A percentile compares a stretch with the other conserved stretches of the same genome.
These are phyloP conservation scores for Ampelomyces quisqualis DNA, from an alignment of 2,329 filamentous ascomycete genomes.

Conservation along the genomic window DNA sequence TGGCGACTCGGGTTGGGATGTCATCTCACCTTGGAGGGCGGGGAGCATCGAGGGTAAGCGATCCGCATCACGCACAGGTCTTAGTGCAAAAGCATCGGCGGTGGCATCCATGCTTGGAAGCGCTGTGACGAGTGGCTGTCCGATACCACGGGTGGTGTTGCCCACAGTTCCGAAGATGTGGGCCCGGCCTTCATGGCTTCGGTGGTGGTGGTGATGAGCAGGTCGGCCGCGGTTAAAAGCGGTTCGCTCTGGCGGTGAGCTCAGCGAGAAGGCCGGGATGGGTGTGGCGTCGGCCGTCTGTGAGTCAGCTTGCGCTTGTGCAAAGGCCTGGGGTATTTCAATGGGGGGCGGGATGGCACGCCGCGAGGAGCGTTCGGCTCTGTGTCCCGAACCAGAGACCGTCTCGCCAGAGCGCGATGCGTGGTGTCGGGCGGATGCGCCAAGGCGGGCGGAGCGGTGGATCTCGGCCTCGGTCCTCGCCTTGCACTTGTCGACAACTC, in stretches of 20 bases:
- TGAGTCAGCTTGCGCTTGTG: conserved; percentile 47
- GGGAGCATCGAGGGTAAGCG: conserved; percentile 82
- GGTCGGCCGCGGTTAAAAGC: conserved; percentile 60
- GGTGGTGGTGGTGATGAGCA: conserved; percentile 52
- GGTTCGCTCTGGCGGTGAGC: conserved; percentile 70
- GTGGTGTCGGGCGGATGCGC: conserved; percentile 43
- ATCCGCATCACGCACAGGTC: conserved; percentile 82
- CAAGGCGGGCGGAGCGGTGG: conserved; percentile 58
- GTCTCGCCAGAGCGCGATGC: conserved; percentile 45
- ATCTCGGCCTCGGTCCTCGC: conserved; percentile 81
- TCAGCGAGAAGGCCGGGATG: conserved; percentile 63
- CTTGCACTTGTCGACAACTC: conserved; percentile 87
- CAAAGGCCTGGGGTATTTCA: conserved; percentile 65
- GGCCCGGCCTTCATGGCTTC: conserved; percentile 51
- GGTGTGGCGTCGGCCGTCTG: conserved; percentile 62
- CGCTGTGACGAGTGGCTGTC: conserved; percentile 68
- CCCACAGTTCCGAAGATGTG: conserved; percentile 33
- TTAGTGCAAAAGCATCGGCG: conserved; percentile 69
- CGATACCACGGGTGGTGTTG: conserved; percentile 47
- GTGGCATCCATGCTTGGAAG: conserved; percentile 65
- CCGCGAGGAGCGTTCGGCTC: conserved; percentile 53
- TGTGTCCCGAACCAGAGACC: conserved; percentile 40
- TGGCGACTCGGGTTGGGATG: conserved; percentile 79
- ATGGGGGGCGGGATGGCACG: conserved; percentile 84
- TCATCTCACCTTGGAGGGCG: conserved; percentile 65